Percentiles rank a stretch among this genome's conserved stretches.
These are phyloP conservation scores for Danielozyma ontarioensis DNA, from an alignment of 805 yeast species.

Conservation along the genomic window DNA sequence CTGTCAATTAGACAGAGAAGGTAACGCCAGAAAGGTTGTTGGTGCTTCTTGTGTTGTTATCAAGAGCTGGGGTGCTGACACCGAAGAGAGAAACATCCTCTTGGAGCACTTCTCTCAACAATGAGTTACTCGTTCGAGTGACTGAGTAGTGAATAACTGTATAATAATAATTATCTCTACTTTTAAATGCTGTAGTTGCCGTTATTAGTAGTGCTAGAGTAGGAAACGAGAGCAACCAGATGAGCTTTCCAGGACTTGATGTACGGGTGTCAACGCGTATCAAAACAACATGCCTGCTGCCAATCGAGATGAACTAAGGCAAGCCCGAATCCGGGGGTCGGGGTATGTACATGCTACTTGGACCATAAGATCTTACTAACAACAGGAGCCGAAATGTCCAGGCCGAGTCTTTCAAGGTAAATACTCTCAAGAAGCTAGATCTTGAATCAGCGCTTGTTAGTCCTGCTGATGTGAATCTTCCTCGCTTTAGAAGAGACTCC, in stretches of 20 bases:
- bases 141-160: conserved; percentile 7
- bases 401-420: conserved; percentile 12
- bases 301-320: conserved; percentile 18
- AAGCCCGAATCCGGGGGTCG: conserved; percentile 35
- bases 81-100: conserved; percentile 94
- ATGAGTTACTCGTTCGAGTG: conserved; percentile 35
- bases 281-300: too few species aligned
- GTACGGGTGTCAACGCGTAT: too few species aligned
- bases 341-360: too few species aligned
- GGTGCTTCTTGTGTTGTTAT: conserved; percentile 99
- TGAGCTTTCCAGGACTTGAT: background rate
- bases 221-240: conserved; percentile 2
- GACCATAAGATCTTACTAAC: conserved; percentile 1
- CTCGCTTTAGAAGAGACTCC: conserved; percentile 8
- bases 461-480: conserved; percentile 15
- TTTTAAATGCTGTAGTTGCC: conserved; percentile 1
- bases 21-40: conserved; percentile 99
- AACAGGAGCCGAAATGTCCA: conserved; percentile 9
- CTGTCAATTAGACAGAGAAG: conserved; percentile 99
- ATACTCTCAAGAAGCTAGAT: conserved; percentile 8
- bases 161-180: conserved; percentile 10
- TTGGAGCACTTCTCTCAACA: conserved; percentile 93
- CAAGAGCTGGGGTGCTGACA: conserved; percentile 99
- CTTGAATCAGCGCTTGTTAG: conserved; percentile 22
- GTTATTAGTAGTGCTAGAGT: conserved; percentile 1